Evolutionary conservation across 768 basidiomycete species (phyloP).

Genomic region (Rhodotorula paludigena): DNA sequence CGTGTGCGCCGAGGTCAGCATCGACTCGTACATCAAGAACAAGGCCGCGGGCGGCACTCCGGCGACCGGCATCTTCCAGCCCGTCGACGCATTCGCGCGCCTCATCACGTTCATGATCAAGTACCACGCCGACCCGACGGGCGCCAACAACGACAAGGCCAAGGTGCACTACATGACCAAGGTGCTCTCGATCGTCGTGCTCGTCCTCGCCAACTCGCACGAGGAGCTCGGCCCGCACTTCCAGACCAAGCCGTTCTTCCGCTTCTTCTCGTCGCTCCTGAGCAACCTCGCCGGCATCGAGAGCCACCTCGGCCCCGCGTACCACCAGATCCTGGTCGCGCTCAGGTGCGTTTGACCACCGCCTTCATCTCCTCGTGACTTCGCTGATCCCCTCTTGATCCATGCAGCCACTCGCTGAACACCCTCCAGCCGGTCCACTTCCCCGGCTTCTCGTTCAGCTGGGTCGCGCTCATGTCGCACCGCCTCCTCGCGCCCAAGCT

Average conservation of each 20-base stretch:
- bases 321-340: conserved; percentile 79
- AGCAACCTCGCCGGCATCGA: conserved; percentile 87
- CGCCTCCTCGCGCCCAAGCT: conserved; percentile 96
- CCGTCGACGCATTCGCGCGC: conserved; percentile 89
- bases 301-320: conserved; percentile 74
- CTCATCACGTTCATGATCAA: conserved; percentile 97
- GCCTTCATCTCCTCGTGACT: too few species aligned
- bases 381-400: not conserved
- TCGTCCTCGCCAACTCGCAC: conserved; percentile 88
- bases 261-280: conserved; percentile 94
- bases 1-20: conserved; percentile 89
- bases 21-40: conserved; percentile 65
- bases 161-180: conserved; percentile 96
- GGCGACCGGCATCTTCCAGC: conserved; percentile 78
- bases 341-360: conserved; percentile 70
- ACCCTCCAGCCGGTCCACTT: conserved; percentile 94
- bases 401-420: conserved; percentile 78
- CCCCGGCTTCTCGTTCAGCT: conserved; percentile 96
- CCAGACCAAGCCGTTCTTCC: conserved; percentile 95
- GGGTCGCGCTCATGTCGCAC: conserved; percentile 94
- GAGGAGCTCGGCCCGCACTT: conserved; percentile 87
- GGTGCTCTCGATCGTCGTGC: conserved; percentile 92
- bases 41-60: conserved; percentile 49
- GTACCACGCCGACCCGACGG: conserved; percentile 90
- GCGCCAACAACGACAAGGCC: conserved; percentile 85